phyloP scores from a whole-genome alignment of 2,329 filamentous ascomycete species.

The Botrytis cinerea region DNA sequence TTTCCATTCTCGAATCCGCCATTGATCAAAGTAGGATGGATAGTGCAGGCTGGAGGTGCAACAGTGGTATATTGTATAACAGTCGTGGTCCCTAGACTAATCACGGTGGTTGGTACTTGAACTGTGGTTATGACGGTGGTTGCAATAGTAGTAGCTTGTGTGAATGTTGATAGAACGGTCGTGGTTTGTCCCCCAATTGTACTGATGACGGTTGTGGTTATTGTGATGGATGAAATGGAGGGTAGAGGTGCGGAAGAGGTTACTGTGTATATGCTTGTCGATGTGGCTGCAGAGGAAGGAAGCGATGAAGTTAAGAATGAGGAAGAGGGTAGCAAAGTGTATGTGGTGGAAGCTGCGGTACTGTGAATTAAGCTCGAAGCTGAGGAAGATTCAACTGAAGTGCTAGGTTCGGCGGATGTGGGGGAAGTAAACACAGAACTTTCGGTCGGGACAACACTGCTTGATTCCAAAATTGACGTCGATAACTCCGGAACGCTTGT shows the following conservation, averaged over 20 bases:
- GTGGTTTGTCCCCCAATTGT: conserved; percentile 7
- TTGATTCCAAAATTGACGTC: not conserved
- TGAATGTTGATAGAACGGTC: conserved; percentile 6
- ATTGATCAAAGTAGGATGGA: not conserved
- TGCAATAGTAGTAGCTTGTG: conserved; percentile 6
- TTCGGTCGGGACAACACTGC: not conserved
- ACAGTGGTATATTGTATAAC: conserved; percentile 9
- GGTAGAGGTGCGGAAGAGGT: conserved; percentile 1
- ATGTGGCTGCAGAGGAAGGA: not conserved
- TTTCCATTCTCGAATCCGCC: not conserved
- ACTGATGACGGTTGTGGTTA: conserved; percentile 17
- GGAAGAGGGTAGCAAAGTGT: not conserved
- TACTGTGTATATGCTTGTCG: conserved; percentile 3
- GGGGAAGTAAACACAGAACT: not conserved
- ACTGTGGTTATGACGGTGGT: not conserved
- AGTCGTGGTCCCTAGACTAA: conserved; percentile 5
- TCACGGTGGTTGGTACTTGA: not conserved
- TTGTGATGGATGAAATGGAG: conserved; percentile 3
- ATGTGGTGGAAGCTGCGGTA: conserved; percentile 12
- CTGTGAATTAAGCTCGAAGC: conserved; percentile 2
- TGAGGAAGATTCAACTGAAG: not conserved
- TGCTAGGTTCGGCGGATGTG: not conserved
- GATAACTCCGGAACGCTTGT: not conserved
- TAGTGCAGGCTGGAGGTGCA: not conserved
- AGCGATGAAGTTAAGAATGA: not conserved